Conservation (phyloP, 2,329 filamentous ascomycete genomes). For the Colletotrichum sp. region DNA sequence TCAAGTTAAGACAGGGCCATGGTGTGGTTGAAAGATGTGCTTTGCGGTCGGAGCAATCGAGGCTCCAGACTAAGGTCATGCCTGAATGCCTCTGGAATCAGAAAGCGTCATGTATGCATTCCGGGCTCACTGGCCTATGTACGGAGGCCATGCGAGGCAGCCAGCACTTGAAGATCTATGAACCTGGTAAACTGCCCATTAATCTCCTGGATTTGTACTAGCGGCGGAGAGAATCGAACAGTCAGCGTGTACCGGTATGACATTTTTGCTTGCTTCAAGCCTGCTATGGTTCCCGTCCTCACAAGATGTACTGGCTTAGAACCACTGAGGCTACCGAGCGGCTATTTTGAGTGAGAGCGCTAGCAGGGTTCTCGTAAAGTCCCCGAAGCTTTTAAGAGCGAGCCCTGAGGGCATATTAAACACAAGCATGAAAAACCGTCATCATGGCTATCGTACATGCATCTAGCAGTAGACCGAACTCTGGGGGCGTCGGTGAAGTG, state of each 20-base stretch:
- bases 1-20: too few relatives aligned
- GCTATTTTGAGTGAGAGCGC: not conserved
- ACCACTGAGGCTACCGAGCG: not conserved
- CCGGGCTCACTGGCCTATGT: not conserved
- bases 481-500: not conserved
- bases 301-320: not conserved
- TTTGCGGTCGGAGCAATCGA: not conserved
- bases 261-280: too few relatives aligned
- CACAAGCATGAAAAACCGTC: accelerated
- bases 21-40: not conserved
- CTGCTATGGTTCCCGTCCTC: too few relatives aligned
- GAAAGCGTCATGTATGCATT: not conserved
- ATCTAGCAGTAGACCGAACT: not conserved
- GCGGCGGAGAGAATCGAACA: not conserved
- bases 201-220: not conserved
- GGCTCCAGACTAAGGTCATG: not conserved
- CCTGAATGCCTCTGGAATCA: not conserved
- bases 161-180: not conserved
- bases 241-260: not conserved
- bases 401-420: not conserved
- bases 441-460: not conserved
- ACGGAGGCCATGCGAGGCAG: not conserved
- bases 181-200: not conserved
- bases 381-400: not conserved
- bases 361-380: not conserved